phyloP scores from a whole-genome alignment of 768 basidiomycete species.

The Rubroboletus pulcherrimus region DNA sequence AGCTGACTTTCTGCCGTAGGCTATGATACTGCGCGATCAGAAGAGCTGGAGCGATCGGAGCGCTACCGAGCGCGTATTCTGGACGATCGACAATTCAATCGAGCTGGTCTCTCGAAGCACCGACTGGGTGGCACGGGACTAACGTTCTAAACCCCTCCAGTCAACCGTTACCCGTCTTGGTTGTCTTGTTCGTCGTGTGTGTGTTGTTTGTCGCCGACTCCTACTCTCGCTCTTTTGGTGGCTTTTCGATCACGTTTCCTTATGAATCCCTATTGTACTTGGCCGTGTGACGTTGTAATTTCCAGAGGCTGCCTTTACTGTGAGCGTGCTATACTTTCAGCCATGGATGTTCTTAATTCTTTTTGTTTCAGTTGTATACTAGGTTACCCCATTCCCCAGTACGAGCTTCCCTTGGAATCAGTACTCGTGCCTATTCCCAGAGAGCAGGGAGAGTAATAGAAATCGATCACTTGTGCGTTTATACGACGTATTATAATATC shows the following conservation, averaged over 20 bases:
- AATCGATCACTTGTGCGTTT: constrained; percentile 18
- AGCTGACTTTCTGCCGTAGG: constrained; percentile 42
- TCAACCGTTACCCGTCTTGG: not conserved
- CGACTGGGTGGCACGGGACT: constrained; percentile 82
- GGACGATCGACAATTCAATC: constrained; percentile 87
- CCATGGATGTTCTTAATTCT: constrained; percentile 12
- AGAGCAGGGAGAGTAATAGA: constrained; percentile 17
- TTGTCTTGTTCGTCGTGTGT: constrained; percentile 10
- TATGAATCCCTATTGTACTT: constrained; percentile 18
- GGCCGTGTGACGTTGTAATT: constrained; percentile 22
- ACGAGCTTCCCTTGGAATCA: constrained; percentile 10
- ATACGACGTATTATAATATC: constrained; percentile 15
- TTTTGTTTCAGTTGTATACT: constrained; percentile 14
- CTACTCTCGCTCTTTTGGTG: constrained; percentile 7
- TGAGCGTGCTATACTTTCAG: constrained; percentile 7
- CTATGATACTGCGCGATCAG: constrained; percentile 94
- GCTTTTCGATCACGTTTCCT: constrained; percentile 3
- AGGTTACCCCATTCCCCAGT: constrained; percentile 15
- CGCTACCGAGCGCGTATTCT: constrained; percentile 88
- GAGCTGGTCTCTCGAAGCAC: constrained; percentile 82
- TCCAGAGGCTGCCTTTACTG: constrained; percentile 12
- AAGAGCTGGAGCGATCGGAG: constrained; percentile 93
- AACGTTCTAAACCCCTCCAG: constrained; percentile 6
- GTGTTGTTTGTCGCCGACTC: constrained; percentile 4
- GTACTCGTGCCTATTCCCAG: constrained; percentile 8